phyloP scores from a whole-genome alignment of 1,139 yeast genomes.

The Arxiozyma telluris region DNA sequence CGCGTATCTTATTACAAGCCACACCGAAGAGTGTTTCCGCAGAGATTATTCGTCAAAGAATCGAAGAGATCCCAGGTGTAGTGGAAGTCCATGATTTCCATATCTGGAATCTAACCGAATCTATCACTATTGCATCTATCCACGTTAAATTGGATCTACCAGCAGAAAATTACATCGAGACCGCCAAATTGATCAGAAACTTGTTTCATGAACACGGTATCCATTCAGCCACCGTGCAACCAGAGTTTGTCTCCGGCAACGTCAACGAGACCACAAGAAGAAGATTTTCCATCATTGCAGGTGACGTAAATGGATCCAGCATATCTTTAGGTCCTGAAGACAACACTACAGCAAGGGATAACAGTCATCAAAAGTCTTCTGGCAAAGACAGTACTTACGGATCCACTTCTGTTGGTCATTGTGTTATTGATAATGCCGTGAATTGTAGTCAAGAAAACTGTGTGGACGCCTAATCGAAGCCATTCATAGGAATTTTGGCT shows the following conservation, averaged over 20 bases:
- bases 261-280: constrained; percentile 27
- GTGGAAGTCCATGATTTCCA: constrained; percentile 89
- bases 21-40: constrained; percentile 79
- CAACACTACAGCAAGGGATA: background rate
- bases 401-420: constrained; percentile 27
- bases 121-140: constrained; percentile 76
- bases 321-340: background rate
- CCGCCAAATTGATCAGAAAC: constrained; percentile 69
- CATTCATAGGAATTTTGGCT: background rate
- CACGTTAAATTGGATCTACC: constrained; percentile 70
- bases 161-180: constrained; percentile 56
- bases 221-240: constrained; percentile 93
- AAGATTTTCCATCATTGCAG: constrained; percentile 33
- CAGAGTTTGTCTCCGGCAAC: constrained; percentile 48
- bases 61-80: constrained; percentile 60
- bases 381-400: constrained; percentile 24
- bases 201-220: constrained; percentile 79
- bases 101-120: constrained; percentile 92
- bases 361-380: background rate
- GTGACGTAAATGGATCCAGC: constrained; percentile 22
- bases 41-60: constrained; percentile 60
- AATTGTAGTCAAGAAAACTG: constrained; percentile 39
- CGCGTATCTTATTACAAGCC: constrained; percentile 84
- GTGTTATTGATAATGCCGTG: constrained; percentile 41
- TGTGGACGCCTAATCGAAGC: constrained; percentile 16